These are phyloP conservation scores for Lepidopterella palustris DNA, from an alignment of 495 filamentous ascomycete species.

Conservation along the genomic window DNA sequence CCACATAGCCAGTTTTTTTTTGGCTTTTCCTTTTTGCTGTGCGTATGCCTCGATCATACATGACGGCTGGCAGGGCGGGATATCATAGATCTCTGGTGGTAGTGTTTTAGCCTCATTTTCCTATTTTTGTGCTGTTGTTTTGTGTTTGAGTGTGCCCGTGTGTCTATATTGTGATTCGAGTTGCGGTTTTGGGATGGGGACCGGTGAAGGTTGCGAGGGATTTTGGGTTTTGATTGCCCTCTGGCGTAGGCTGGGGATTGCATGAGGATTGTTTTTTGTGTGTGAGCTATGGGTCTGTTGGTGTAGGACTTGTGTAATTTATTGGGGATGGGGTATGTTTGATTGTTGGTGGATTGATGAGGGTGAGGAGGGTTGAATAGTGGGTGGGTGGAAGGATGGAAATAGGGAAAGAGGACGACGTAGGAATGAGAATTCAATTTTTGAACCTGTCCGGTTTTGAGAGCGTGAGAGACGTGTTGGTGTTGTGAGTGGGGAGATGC, in stretches of 20 bases:
- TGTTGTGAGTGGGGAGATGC: neutral
- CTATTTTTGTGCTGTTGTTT: neutral
- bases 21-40: neutral
- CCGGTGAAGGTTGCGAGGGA: too few relatives aligned
- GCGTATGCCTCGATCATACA: neutral
- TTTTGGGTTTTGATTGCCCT: too few relatives aligned
- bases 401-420: neutral
- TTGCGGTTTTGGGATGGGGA: too few relatives aligned
- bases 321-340: too few relatives aligned
- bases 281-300: neutral
- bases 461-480: neutral
- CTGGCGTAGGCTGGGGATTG: neutral
- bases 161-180: too few relatives aligned
- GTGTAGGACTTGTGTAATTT: constrained; percentile 1
- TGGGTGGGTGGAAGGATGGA: constrained; percentile 1
- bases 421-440: constrained; percentile 19
- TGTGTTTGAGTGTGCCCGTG: too few relatives aligned
- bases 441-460: neutral
- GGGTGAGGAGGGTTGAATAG: neutral
- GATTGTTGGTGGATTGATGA: neutral
- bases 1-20: too few relatives aligned
- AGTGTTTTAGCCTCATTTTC: neutral
- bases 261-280: too few relatives aligned
- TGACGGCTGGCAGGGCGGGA: neutral
- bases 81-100: neutral